Conservation (phyloP, 116 monocot species). For the Iris pallida region DNA sequence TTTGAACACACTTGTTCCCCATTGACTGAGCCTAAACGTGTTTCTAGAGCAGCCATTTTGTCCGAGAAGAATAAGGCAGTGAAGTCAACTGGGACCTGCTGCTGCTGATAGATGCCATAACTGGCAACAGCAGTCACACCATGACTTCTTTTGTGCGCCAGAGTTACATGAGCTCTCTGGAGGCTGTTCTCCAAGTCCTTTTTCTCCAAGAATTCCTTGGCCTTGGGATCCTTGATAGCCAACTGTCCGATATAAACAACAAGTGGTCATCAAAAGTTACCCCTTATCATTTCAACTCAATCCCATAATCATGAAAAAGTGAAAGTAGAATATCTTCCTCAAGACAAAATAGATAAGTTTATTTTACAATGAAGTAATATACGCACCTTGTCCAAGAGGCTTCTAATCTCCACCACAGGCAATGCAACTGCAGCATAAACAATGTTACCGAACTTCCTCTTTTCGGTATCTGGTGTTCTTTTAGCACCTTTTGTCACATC, state of each 20-base stretch:
- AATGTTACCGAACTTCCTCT: slow-evolving; percentile 86
- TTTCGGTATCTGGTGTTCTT: slow-evolving; percentile 55
- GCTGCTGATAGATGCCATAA: slow-evolving; percentile 45
- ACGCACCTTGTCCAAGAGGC: slow-evolving; percentile 46
- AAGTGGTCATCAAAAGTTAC: background rate
- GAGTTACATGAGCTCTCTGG: slow-evolving; percentile 70
- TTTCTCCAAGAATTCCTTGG: slow-evolving; percentile 32
- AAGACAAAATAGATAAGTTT: no score
- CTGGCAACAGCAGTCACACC: slow-evolving; percentile 80
- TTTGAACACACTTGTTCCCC: slow-evolving; percentile 59
- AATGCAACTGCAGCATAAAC: slow-evolving; percentile 87
- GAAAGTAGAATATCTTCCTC: background rate
- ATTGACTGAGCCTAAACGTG: slow-evolving; percentile 45
- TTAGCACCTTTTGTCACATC: slow-evolving; percentile 58
- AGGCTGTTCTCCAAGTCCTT: slow-evolving; percentile 46
- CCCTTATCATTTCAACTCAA: no score
- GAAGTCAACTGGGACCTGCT: slow-evolving; percentile 63
- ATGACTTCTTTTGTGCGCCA: slow-evolving; percentile 92
- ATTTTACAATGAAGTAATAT: no score
- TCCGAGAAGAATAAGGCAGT: slow-evolving; percentile 75
- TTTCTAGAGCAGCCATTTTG: slow-evolving; percentile 76
- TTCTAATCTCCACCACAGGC: slow-evolving; percentile 48
- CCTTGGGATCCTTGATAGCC: slow-evolving; percentile 31
- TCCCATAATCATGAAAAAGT: background rate
- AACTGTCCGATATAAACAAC: slow-evolving; percentile 33